A percentile compares a stretch with the other conserved stretches of the same genome.
Evolutionary conservation across 495 filamentous ascomycete genomes (phyloP).

Genomic region (Thozetella sp.): DNA sequence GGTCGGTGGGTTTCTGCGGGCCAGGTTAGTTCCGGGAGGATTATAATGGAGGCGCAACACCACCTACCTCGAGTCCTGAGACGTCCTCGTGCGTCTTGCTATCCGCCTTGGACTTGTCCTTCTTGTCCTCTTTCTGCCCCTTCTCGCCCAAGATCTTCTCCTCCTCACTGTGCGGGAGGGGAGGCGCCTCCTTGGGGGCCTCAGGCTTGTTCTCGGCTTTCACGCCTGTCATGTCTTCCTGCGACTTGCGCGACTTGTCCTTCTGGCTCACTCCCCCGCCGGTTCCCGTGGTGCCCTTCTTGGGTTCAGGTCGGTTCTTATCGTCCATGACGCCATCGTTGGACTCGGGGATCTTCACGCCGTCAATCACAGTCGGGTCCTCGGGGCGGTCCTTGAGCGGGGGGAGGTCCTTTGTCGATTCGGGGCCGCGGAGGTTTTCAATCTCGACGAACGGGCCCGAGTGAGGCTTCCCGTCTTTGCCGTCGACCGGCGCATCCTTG

Average conservation of each 20-base stretch:
- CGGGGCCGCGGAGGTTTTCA: conserved; percentile 45
- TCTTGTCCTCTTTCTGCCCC: conserved; percentile 33
- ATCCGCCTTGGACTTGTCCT: conserved; percentile 30
- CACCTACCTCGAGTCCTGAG: conserved; percentile 68
- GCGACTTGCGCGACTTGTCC: conserved; percentile 65
- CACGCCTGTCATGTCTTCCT: conserved; percentile 59
- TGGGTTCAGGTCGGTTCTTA: conserved; percentile 68
- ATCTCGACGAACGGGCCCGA: conserved; percentile 84
- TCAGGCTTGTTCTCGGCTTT: conserved; percentile 74
- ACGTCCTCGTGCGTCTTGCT: conserved; percentile 43
- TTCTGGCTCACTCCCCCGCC: conserved; percentile 87
- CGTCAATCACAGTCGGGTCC: conserved; percentile 54
- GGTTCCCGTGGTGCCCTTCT: conserved; percentile 83
- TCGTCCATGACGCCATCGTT: conserved; percentile 95
- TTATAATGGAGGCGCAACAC: neutral
- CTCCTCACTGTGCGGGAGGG: conserved; percentile 77
- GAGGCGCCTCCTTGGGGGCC: conserved; percentile 81
- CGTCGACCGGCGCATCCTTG: conserved; percentile 91
- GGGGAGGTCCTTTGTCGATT: conserved; percentile 41
- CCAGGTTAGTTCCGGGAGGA: conserved; percentile 8
- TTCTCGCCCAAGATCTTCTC: conserved; percentile 51
- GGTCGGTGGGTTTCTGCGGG: conserved; percentile 75
- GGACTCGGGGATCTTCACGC: conserved; percentile 70
- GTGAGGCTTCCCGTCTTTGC: conserved; percentile 94
- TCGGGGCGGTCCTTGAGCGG: conserved; percentile 45